A percentile compares a stretch with the other conserved stretches of the same genome.
Conservation (phyloP, 129 eudicot species). For the Mikania micrantha region DNA sequence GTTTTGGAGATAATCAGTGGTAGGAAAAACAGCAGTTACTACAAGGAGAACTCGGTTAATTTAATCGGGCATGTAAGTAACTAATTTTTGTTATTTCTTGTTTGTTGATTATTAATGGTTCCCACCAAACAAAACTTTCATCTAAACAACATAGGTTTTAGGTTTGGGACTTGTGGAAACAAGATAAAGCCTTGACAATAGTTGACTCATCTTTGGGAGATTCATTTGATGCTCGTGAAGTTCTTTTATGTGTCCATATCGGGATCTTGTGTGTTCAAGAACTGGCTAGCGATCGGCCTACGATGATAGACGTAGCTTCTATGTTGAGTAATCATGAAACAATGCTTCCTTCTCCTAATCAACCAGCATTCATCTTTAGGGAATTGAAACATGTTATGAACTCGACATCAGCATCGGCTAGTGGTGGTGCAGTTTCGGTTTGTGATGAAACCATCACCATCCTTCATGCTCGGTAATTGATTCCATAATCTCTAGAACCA, state of each 20-base stretch:
- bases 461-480: slow-evolving; percentile 25
- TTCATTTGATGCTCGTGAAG: slow-evolving; percentile 26
- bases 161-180: slow-evolving; percentile 62
- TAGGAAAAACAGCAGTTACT: slow-evolving; percentile 36
- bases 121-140: not conserved
- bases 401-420: slow-evolving; percentile 18
- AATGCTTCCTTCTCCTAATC: slow-evolving; percentile 34
- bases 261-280: slow-evolving; percentile 64
- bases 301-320: slow-evolving; percentile 38
- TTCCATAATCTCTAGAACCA: not conserved
- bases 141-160: not conserved
- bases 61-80: slow-evolving; percentile 57
- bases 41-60: slow-evolving; percentile 30
- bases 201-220: slow-evolving; percentile 38
- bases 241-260: slow-evolving; percentile 46
- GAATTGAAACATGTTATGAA: slow-evolving; percentile 6
- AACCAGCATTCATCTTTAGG: slow-evolving; percentile 46
- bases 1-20: slow-evolving; percentile 60
- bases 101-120: not conserved
- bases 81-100: no score
- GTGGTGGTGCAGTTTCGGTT: slow-evolving; percentile 10
- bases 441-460: slow-evolving; percentile 18
- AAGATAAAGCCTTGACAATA: slow-evolving; percentile 26
- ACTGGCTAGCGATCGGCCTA: slow-evolving; percentile 46
- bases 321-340: slow-evolving; percentile 46